Conservation (phyloP, 441 rosid genomes). For the Pelargonium citronellum region DNA sequence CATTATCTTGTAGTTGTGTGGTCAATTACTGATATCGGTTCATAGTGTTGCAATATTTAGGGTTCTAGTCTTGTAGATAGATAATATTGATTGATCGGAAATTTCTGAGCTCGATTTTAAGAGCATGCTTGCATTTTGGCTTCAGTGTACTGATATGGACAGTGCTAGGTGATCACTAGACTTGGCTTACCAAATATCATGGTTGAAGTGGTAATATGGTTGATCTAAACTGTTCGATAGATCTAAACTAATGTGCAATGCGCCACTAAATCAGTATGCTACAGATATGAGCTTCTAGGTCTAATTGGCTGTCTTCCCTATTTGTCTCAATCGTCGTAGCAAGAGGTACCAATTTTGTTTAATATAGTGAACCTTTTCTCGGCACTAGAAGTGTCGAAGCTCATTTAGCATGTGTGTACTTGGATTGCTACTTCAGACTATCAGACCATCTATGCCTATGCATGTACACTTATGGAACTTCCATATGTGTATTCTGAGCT, state of each 20-base stretch:
- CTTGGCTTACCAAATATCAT: neutral
- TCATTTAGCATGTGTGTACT: too few relatives aligned
- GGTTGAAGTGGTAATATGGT: neutral
- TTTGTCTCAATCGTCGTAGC: too few relatives aligned
- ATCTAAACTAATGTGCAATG: neutral
- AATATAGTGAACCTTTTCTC: too few relatives aligned
- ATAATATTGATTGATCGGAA: neutral
- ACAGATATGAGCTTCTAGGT: neutral
- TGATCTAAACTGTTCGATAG: constrained; percentile 2
- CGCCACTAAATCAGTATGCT: neutral
- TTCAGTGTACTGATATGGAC: neutral
- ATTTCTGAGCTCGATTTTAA: neutral
- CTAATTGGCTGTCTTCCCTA: too few relatives aligned
- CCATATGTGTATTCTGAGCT: too few relatives aligned
- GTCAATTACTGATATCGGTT: neutral
- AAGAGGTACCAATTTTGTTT: too few relatives aligned
- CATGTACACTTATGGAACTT: too few relatives aligned
- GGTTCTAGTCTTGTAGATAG: neutral
- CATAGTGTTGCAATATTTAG: neutral
- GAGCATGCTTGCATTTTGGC: neutral
- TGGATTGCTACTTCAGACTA: too few relatives aligned
- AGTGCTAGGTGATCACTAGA: too few relatives aligned
- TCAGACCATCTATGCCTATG: too few relatives aligned
- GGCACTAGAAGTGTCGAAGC: too few relatives aligned
- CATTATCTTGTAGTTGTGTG: neutral